A percentile compares a stretch with the other conserved stretches of the same genome.
Evolutionary conservation across 2,329 filamentous ascomycete species (phyloP).

Genomic region (Helotiales sp.): DNA sequence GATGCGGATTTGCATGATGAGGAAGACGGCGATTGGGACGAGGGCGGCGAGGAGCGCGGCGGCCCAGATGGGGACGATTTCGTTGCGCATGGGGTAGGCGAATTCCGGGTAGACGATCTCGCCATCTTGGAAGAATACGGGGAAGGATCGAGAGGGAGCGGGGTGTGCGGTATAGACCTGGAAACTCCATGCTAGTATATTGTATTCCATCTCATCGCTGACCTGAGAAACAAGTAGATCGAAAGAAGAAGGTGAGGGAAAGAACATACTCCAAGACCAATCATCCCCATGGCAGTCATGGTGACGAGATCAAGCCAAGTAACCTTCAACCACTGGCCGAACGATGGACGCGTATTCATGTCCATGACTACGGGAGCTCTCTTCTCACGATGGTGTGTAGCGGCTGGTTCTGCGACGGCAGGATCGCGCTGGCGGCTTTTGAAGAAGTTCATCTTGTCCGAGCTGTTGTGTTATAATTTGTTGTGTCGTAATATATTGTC

Average conservation of each 20-base stretch:
- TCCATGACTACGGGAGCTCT: conserved; percentile 36
- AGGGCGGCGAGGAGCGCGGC: conserved; percentile 69
- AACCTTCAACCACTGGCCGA: conserved; percentile 72
- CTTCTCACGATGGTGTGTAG: conserved; percentile 23
- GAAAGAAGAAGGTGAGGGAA: not conserved
- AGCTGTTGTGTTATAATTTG: not conserved
- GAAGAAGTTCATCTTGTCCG: conserved; percentile 34
- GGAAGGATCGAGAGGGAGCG: conserved; percentile 71
- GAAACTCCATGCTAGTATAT: not conserved
- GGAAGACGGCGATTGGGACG: conserved; percentile 68
- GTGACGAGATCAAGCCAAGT: conserved; percentile 71
- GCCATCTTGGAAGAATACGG: conserved; percentile 68
- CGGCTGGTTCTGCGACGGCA: conserved; percentile 22
- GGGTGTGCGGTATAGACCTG: conserved; percentile 68
- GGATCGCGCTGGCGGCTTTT: conserved; percentile 25
- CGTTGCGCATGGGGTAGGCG: conserved; percentile 71
- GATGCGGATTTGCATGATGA: conserved; percentile 70
- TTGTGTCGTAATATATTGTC: too few relatives aligned
- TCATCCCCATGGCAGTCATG: conserved; percentile 67
- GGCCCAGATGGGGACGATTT: conserved; percentile 74
- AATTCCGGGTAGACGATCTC: conserved; percentile 74
- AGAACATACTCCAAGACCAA: conserved; percentile 67
- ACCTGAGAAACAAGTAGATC: not conserved
- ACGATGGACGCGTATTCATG: conserved; percentile 60
- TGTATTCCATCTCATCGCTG: not conserved